Evolutionary conservation across 148 eudicot species (phyloP), one percentile per base, ranked within the genome.

Genomic region (Euryodendron excelsum): DNA sequence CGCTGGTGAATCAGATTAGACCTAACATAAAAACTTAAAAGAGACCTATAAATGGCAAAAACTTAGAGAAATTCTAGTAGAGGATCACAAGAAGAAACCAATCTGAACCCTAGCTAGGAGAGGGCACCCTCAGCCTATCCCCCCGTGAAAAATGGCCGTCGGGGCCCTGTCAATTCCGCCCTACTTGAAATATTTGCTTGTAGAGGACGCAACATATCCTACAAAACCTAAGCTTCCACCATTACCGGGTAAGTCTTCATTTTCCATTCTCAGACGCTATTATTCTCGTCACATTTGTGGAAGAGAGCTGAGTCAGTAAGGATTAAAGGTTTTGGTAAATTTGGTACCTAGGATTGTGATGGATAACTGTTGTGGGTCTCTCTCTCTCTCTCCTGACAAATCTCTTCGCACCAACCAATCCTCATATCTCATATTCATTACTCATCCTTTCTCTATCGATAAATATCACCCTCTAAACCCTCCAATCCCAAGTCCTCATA

Each of bases 341-440:
- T 79, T 85, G 85, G 87, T 85, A 83, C 78, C 73, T 82, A 58
- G 83, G 95, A 91, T 84, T 82, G 87, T 83, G 91, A 91, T 89
- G 87, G 83, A 41, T 85, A 89, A 91, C 92, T 86, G 90, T 79
- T 83, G 83, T 82, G 76, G 80, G 82, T 83, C 15, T 37, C n/a
- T 34, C 76, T 71, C 77, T 72, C 75, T 56, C 69, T n/a, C n/a
- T n/a, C n/a, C 30, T 20, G 44, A 33, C 41, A 62, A 48, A 72
- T 64, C 77, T 72, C 73, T 25, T 62, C 39, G 45, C 58, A 56
- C 77, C 76, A 69, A 66, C 71, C 81, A n/a, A n/a, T n/a, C n/a
- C n/a, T n/a, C n/a, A n/a, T n/a, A n/a, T n/a, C n/a, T n/a, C n/a
- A n/a, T n/a, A n/a, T n/a, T n/a, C n/a, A n/a, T n/a, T 36, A 60